Conservation (phyloP, 768 basidiomycete species). For the Rhodosporidiobolus sp. region DNA sequence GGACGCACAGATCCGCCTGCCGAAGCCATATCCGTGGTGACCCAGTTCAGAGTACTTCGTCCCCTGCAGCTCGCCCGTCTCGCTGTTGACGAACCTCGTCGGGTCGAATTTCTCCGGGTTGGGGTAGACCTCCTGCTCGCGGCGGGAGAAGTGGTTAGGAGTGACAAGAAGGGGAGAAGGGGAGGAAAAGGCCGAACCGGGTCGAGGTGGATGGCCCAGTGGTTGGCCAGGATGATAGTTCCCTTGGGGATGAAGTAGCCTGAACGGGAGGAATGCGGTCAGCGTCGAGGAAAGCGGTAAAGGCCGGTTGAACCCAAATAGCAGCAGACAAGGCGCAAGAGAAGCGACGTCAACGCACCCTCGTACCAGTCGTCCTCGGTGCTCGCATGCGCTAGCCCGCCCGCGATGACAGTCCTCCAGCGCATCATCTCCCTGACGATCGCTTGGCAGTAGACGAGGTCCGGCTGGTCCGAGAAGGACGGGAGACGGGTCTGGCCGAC, state of each 20-base stretch:
- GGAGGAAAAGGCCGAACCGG: slow-evolving; percentile 1
- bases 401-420: slow-evolving; percentile 44
- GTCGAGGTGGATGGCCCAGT: slow-evolving; percentile 41
- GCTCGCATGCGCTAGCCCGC: slow-evolving; percentile 31
- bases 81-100: slow-evolving; percentile 32
- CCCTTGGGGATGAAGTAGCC: slow-evolving; percentile 40
- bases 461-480: slow-evolving; percentile 38
- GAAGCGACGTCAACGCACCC: neutral
- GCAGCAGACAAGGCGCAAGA: neutral
- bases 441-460: slow-evolving; percentile 39
- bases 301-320: neutral
- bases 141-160: neutral
- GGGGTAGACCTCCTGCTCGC: slow-evolving; percentile 30
- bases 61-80: slow-evolving; percentile 23
- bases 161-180: neutral
- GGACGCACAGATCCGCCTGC: neutral
- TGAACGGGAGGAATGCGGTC: neutral
- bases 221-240: slow-evolving; percentile 37
- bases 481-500: slow-evolving; percentile 41
- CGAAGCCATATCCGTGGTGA: slow-evolving; percentile 32
- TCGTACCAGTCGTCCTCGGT: slow-evolving; percentile 36
- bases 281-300: neutral
- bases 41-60: slow-evolving; percentile 28
- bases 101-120: slow-evolving; percentile 33
- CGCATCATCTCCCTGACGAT: slow-evolving; percentile 41